Evolutionary conservation across 345 rosid genomes (phyloP).

Genomic region (Syzygium aqueum): DNA sequence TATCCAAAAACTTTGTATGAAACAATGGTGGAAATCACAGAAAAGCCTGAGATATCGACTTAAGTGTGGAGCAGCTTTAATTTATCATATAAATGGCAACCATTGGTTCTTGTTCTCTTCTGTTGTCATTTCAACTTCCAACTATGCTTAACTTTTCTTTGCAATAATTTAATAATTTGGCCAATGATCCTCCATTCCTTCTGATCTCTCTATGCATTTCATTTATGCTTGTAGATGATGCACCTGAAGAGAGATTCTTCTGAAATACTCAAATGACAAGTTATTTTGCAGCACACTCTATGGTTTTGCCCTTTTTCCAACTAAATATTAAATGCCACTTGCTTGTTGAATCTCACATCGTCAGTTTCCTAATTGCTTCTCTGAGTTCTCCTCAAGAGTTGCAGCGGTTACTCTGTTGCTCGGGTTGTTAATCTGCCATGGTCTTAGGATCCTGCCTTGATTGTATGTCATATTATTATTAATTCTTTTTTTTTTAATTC

Average conservation of each 20-base stretch:
- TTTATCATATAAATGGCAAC: neutral
- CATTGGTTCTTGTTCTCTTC: neutral
- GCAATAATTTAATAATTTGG: neutral
- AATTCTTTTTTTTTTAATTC: neutral
- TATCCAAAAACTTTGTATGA: neutral
- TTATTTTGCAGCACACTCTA: neutral
- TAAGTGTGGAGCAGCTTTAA: neutral
- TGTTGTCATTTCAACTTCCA: neutral
- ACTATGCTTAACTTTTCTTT: neutral
- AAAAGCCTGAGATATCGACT: neutral
- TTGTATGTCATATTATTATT: neutral
- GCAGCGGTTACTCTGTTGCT: neutral
- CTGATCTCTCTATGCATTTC: neutral
- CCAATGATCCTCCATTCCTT: neutral
- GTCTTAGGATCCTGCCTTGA: neutral
- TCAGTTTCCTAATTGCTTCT: neutral
- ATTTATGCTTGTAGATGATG: neutral
- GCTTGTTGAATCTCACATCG: neutral
- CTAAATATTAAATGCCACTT: neutral
- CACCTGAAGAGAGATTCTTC: neutral
- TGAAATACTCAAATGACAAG: neutral
- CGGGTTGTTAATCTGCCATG: neutral
- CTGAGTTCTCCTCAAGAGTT: neutral
- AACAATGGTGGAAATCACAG: neutral
- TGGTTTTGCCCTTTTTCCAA: neutral